Evolutionary conservation across 2,329 filamentous ascomycete genomes (phyloP).

Genomic region (Dryadomyces quercivorus): DNA sequence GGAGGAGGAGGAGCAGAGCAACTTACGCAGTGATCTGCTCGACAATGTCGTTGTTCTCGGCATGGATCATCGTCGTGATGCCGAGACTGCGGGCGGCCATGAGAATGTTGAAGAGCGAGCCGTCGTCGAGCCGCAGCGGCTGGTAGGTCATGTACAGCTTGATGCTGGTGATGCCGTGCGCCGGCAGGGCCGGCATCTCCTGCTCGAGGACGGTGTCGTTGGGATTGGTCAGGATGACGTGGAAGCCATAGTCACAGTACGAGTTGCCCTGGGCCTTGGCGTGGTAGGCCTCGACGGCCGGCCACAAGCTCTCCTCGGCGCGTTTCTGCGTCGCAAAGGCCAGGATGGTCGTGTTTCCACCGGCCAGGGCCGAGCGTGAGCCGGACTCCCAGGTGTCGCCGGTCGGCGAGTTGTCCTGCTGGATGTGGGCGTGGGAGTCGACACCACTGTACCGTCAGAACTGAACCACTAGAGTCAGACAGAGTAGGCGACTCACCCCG

Average conservation of each 20-base stretch:
- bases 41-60: conserved; percentile 53
- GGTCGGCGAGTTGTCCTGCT: conserved; percentile 20
- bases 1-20: background rate
- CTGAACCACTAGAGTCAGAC: background rate
- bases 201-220: conserved; percentile 26
- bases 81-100: conserved; percentile 30
- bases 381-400: conserved; percentile 27
- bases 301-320: conserved; percentile 35
- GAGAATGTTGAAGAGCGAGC: conserved; percentile 37
- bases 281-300: conserved; percentile 59
- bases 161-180: conserved; percentile 29
- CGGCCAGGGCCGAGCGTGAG: conserved; percentile 40
- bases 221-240: conserved; percentile 36
- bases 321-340: conserved; percentile 42
- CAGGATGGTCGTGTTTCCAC: conserved; percentile 45
- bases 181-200: conserved; percentile 27
- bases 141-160: conserved; percentile 43
- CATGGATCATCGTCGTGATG: conserved; percentile 46
- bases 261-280: conserved; percentile 50
- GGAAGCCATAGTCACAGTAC: conserved; percentile 46
- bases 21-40: conserved; percentile 15
- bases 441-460: conserved; percentile 20
- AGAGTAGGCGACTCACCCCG: conserved; percentile 12
- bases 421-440: conserved; percentile 24
- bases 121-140: conserved; percentile 33